Conservation (phyloP, 441 rosid genomes). For the Erodium chrysanthum region DNA sequence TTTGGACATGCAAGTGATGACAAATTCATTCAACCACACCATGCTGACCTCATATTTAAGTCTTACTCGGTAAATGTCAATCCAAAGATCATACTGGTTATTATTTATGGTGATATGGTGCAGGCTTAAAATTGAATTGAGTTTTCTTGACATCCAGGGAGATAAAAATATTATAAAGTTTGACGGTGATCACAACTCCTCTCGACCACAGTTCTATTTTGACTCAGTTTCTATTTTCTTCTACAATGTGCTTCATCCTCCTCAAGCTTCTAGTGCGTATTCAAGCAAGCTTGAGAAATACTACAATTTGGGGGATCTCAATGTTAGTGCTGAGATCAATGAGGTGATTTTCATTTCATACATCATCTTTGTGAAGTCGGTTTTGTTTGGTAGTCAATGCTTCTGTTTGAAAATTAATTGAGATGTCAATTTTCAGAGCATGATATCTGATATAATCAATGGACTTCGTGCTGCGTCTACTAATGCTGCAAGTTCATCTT, state of each 20-base stretch:
- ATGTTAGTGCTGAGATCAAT: conserved; percentile 44
- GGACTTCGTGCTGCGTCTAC: conserved; percentile 57
- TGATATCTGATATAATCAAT: conserved; percentile 65
- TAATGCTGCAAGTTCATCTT: conserved; percentile 78
- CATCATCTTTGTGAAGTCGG: not conserved
- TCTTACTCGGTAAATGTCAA: conserved; percentile 52
- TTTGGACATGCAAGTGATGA: conserved; percentile 86
- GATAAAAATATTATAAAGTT: conserved; percentile 86
- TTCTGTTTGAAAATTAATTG: too few relatives aligned
- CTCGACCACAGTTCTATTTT: conserved; percentile 80
- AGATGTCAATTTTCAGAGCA: conserved; percentile 39
- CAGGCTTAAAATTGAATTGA: conserved; percentile 6
- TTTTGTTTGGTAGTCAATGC: not conserved
- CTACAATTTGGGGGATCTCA: conserved; percentile 57
- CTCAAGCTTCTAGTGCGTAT: conserved; percentile 41
- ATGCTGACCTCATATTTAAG: conserved; percentile 66
- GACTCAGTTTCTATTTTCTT: conserved; percentile 92
- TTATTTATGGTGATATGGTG: not conserved
- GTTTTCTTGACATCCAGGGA: conserved; percentile 44
- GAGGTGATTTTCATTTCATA: conserved; percentile 50
- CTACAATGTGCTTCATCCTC: conserved; percentile 78
- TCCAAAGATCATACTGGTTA: conserved; percentile 10
- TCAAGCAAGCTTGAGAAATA: conserved; percentile 68
- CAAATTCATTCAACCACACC: conserved; percentile 82
- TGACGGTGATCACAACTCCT: conserved; percentile 90